Evolutionary conservation across 768 basidiomycete species (phyloP), one percentile per base, ranked within the genome.

Genomic region (Krasilnikovozyma curviuscula): DNA sequence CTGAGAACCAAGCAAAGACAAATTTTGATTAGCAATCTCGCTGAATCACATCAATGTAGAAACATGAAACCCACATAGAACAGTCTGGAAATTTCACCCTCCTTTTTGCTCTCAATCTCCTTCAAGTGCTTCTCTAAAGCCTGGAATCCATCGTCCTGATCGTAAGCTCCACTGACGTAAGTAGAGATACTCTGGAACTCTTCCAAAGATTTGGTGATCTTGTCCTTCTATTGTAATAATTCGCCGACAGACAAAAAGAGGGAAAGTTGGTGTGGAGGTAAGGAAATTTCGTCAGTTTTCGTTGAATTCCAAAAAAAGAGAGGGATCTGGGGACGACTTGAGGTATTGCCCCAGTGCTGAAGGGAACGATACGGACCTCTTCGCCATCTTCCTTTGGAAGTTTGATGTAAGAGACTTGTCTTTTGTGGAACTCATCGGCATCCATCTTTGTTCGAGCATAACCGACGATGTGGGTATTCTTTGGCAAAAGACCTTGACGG

Each of bases 381-480:
- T 78, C 73, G 9, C 47, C 40, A 8, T 42, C 47, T 51, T 79
- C 72, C 53, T 79, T 72, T 30, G 73, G 66, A 49, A 74, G 73
- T 68, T 91, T 91, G 70, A 98, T 78, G 67, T 91, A 81, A 37
- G 78, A 76, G 1, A 79, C 80, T 39, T 72, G 72, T 43, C 89
- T 81, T 63, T 80, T 79, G 66, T 81, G 74, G 65, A 81, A 95
- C 55, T 91, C 89, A 44, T 63, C 58, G 23, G 69, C 61, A 63
- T 80, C 77, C 86, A 91, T 91, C 70, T 88, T 91, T 23, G 91
- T 88, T 55, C 91, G 77, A 23, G 91, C 91, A 64, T 97, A 98
- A 21, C 91, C 91, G 49, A 98, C 78, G 65, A 98, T 88, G 67
- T 80, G 79, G 56, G 80, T 72, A 64, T 75, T 81, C 46, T 71